Evolutionary conservation across 768 basidiomycete genomes (phyloP).

Genomic region (Tulasnella sp.): DNA sequence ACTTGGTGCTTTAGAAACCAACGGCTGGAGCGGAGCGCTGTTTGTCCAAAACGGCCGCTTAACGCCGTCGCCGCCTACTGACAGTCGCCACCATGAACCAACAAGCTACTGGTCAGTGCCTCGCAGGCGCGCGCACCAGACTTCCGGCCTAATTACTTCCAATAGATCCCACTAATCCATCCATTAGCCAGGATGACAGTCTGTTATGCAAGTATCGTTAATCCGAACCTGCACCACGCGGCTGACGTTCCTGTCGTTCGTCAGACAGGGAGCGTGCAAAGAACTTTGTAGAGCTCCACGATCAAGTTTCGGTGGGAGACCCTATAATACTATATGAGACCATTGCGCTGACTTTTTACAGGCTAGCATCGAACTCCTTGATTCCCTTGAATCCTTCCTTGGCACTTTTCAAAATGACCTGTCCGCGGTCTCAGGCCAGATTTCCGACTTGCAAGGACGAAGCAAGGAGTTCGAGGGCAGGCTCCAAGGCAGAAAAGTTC

Average conservation of each 20-base stretch:
- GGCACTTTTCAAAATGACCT: slow-evolving; percentile 96
- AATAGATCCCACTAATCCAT: neutral
- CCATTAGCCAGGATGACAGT: neutral
- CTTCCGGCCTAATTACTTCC: neutral
- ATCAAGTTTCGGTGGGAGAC: slow-evolving; percentile 75
- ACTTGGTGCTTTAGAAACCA: neutral
- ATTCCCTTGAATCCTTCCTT: slow-evolving; percentile 87
- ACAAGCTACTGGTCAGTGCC: slow-evolving; percentile 1
- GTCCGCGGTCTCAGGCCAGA: slow-evolving; percentile 92
- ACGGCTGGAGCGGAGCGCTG: neutral
- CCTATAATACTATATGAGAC: slow-evolving; percentile 30
- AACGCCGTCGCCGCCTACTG: neutral
- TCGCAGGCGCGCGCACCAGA: neutral
- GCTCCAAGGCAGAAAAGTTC: slow-evolving; percentile 80
- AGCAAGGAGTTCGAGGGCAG: slow-evolving; percentile 89
- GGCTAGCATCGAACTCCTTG: slow-evolving; percentile 84
- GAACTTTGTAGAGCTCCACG: slow-evolving; percentile 86
- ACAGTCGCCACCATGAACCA: slow-evolving; percentile 16
- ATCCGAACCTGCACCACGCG: neutral
- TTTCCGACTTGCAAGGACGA: slow-evolving; percentile 87
- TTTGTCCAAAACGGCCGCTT: neutral
- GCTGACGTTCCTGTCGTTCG: neutral
- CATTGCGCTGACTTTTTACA: slow-evolving; percentile 43
- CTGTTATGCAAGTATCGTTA: neutral
- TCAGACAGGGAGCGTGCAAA: slow-evolving; percentile 51